Base-by-base conservation (phyloP, 257 asterid genomes). In the Fraxinus cuspidata region DNA sequence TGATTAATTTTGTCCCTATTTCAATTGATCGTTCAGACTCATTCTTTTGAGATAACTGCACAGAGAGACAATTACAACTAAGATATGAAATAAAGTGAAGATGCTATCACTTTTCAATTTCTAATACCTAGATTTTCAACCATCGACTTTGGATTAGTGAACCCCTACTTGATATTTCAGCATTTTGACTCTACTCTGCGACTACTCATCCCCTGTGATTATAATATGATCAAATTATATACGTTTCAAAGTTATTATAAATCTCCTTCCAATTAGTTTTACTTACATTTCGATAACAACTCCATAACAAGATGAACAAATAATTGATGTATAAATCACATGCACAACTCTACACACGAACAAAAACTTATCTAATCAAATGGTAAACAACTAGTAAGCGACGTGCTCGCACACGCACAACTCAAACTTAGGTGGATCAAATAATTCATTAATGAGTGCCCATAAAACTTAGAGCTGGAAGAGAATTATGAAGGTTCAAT, bases 401-500 rank as follows among this genome's bases (percentile, higher is more conserved):
- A 44, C 19, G 19, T 2, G 19, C 51, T 3, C 82, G 65, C 72
- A 56, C 77, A 80, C 73, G 63, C 63, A 16, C 79, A 35, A 32
- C 23, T 38, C 63, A 18, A 71, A 21, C 21, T 38, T 29, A 42
- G 38, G 21, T 70, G 31, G 75, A 25, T 63, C 35, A 12, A 63
- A 63, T 63, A 16, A 23, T 63, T 11, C 27, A 21, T 25, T 63
- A 63, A 4, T 25, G 2, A 11, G 19, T 10, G 34, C 19, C 69
- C 34, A 63, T 63, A 63, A 10, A 63, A 63, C 69, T 27, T 25
- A 63, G 35, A 63, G 69, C 69, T 63, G 69, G 69, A 63, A 5
- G 70, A 68, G 28, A 49, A 29, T 77, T 63, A 71, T 44, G 64
- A 63, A 83, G 71, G n/a, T 74, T 77, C 79, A 68, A 75, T 84